Evolutionary conservation across 2,329 filamentous ascomycete species (phyloP).

Genomic region (Fusarium compactum): DNA sequence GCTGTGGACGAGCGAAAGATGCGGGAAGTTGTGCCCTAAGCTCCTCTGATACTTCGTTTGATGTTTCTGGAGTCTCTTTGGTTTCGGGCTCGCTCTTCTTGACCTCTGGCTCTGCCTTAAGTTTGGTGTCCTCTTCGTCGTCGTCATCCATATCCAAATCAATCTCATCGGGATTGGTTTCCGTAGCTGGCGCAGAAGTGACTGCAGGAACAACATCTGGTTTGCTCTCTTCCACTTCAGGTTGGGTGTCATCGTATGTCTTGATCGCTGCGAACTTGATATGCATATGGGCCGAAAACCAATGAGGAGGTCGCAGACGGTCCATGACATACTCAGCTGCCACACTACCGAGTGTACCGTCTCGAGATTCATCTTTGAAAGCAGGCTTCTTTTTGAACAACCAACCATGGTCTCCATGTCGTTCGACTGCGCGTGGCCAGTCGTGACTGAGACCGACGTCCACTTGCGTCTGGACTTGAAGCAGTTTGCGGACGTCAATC

Average conservation of each 20-base stretch:
- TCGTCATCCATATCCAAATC: slow-evolving; percentile 74
- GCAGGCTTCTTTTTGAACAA: slow-evolving; percentile 80
- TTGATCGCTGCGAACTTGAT: slow-evolving; percentile 83
- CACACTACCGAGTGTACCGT: slow-evolving; percentile 80
- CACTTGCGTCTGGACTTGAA: slow-evolving; percentile 86
- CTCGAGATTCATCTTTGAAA: slow-evolving; percentile 80
- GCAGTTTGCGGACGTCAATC: slow-evolving; percentile 88
- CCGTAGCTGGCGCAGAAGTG: slow-evolving; percentile 21
- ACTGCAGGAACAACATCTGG: slow-evolving; percentile 1
- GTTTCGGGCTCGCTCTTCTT: slow-evolving; percentile 3
- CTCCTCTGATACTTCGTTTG: slow-evolving; percentile 66
- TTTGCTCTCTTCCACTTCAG: slow-evolving; percentile 23
- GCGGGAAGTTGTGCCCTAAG: slow-evolving; percentile 81
- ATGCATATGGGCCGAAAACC: slow-evolving; percentile 96
- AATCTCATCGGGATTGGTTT: slow-evolving; percentile 75
- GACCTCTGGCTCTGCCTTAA: neutral
- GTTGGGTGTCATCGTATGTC: slow-evolving; percentile 61
- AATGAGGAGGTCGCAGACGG: slow-evolving; percentile 82
- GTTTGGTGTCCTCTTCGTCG: slow-evolving; percentile 47
- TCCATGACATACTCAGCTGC: slow-evolving; percentile 87
- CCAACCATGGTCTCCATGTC: slow-evolving; percentile 74
- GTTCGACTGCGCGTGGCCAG: slow-evolving; percentile 89
- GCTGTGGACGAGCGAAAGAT: slow-evolving; percentile 69
- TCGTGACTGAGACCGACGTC: slow-evolving; percentile 95
- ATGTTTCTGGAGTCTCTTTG: slow-evolving; percentile 29